These are phyloP conservation scores for Coniosporium apollinis DNA, from an alignment of 495 filamentous ascomycete genomes.

Conservation along the genomic window DNA sequence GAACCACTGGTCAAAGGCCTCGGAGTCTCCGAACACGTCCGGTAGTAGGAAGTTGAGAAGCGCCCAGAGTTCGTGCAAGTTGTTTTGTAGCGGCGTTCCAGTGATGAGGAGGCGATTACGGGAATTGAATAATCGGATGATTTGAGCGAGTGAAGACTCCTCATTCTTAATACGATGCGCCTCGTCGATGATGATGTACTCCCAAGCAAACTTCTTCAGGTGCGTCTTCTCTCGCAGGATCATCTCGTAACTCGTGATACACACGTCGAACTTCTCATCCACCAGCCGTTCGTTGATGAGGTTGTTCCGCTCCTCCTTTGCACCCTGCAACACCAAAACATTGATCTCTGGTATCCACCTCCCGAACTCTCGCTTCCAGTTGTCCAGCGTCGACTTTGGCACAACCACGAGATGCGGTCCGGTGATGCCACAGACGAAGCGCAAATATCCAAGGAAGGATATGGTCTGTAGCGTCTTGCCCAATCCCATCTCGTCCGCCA, in stretches of 20 bases:
- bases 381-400: constrained; percentile 95
- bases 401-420: constrained; percentile 92
- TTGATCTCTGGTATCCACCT: constrained; percentile 93
- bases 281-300: constrained; percentile 82
- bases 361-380: constrained; percentile 90
- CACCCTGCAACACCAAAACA: constrained; percentile 84
- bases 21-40: constrained; percentile 92
- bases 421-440: constrained; percentile 69
- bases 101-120: constrained; percentile 91
- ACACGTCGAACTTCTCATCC: constrained; percentile 84
- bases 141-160: constrained; percentile 89
- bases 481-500: constrained; percentile 95
- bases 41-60: constrained; percentile 92
- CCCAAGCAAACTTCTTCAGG: constrained; percentile 96
- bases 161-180: constrained; percentile 99
- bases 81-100: constrained; percentile 95
- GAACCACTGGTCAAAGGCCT: constrained; percentile 99
- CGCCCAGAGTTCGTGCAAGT: constrained; percentile 98
- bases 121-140: constrained; percentile 93
- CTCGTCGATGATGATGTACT: constrained; percentile 99
- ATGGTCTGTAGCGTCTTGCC: constrained; percentile 89
- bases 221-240: constrained; percentile 89
- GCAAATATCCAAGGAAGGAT: constrained; percentile 83
- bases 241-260: constrained; percentile 95
- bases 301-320: constrained; percentile 78